Conservation (phyloP, 257 asterid genomes). For the Voacanga thouarsii region DNA sequence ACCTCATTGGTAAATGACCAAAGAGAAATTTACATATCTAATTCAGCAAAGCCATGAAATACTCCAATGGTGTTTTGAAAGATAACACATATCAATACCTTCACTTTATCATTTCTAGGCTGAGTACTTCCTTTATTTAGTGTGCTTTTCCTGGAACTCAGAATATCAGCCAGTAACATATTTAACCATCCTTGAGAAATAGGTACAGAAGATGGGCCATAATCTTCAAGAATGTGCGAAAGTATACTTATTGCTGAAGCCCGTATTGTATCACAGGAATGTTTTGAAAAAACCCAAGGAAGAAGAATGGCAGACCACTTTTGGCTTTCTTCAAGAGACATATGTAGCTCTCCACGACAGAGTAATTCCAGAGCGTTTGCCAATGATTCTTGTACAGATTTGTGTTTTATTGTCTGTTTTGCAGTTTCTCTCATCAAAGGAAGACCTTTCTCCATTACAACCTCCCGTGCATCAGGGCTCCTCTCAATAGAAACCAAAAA, state of each 20-base stretch:
- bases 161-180: conserved; percentile 61
- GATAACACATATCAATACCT: conserved; percentile 49
- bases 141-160: conserved; percentile 57
- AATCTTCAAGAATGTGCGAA: conserved; percentile 87
- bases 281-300: conserved; percentile 76
- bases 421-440: conserved; percentile 89
- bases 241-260: conserved; percentile 85
- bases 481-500: conserved; percentile 82
- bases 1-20: conserved; percentile 5
- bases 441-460: conserved; percentile 81
- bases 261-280: conserved; percentile 58
- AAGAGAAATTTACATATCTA: background rate
- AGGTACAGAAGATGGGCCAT: conserved; percentile 86
- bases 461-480: conserved; percentile 72
- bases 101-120: conserved; percentile 66
- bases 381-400: conserved; percentile 71
- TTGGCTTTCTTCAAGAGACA: conserved; percentile 92
- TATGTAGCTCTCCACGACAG: conserved; percentile 66
- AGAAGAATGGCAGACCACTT: conserved; percentile 91
- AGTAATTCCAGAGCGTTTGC: conserved; percentile 86
- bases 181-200: conserved; percentile 98
- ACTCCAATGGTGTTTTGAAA: background rate
- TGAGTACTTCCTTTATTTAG: conserved; percentile 55
- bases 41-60: background rate
- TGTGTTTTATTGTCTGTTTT: conserved; percentile 65